Base-by-base conservation (phyloP, 257 asterid species). In the Solanum raphanifolium region DNA sequence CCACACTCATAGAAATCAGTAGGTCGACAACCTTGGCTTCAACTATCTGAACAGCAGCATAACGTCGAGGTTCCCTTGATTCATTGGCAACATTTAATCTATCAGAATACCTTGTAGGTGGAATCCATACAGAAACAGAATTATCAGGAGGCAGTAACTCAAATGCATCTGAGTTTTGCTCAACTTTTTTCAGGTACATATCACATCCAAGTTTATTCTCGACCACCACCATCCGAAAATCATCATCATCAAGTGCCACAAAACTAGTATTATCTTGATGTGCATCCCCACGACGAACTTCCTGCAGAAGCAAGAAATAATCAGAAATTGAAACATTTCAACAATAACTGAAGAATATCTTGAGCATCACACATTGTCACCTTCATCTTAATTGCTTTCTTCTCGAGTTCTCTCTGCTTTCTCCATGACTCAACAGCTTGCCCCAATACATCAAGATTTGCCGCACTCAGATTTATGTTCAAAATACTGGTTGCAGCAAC, bases 151-250 rank as follows among this genome's bases (percentile, higher is more conserved):
- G 92, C 86, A 97, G 89, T 83, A 94, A 90, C 84, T 91, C 92
- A 87, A 93, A 79, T 76, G 86, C 88, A 84, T 93, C 95, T 79
- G 89, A 89, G 92, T 90, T 88, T 83, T 92, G 92, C 91, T 92
- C 95, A 83, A 88, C 90, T 88, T 92, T 93, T 86, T 92, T 95
- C 83, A 97, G 90, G 91, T 92, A 95, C 84, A 97, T 86, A 90
- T 96, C 98, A 94, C 98, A 94, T 55, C 99, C 99, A 89, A 97
- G 99, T 92, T 93, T 95, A 90, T 97, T 97, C 92, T 96, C 99
- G 90, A 97, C 94, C 65, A 85, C 91, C 89, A 97, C 93, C 6
- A 94, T 93, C 91, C 94, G 99, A 87, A 93, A 92, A 89, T 97
- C 99, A 69, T 97, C 98, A 87, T 94, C 98, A 90, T 95, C 99